These are phyloP conservation scores for Cordyceps militaris DNA, from an alignment of 2,329 filamentous ascomycete species.

Conservation along the genomic window DNA sequence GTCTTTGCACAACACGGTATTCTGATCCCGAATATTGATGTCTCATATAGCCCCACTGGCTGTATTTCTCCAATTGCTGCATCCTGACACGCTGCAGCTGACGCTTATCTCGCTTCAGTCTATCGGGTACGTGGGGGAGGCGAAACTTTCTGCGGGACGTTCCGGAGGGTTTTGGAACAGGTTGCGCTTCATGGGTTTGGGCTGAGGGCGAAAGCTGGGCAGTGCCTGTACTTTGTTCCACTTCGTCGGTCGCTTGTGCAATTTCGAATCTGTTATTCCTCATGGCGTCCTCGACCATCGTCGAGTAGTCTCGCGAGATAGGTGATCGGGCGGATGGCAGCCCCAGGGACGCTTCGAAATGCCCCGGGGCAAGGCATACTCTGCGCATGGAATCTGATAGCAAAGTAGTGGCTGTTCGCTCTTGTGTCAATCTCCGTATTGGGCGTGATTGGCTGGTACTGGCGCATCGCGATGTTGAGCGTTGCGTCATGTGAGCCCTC, in stretches of 20 bases:
- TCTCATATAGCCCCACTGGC: neutral
- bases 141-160: neutral
- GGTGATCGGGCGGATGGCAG: too few species aligned
- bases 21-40: neutral
- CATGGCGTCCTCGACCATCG: neutral
- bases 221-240: neutral
- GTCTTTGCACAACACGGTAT: neutral
- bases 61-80: neutral
- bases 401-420: too few species aligned
- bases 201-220: neutral
- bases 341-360: too few species aligned
- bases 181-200: neutral
- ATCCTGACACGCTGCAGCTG: neutral
- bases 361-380: neutral
- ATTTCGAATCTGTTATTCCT: slow-evolving; percentile 3
- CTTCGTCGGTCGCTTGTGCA: neutral
- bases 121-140: neutral
- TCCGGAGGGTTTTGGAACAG: too few species aligned
- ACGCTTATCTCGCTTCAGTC: neutral
- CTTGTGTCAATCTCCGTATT: neutral
- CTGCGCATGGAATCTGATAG: neutral
- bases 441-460: neutral
- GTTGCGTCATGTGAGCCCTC: neutral
- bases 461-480: neutral
- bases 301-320: neutral